Evolutionary conservation across 495 filamentous ascomycete species (phyloP), one percentile per base, ranked within the genome.

Genomic region (Penicillium taxi): DNA sequence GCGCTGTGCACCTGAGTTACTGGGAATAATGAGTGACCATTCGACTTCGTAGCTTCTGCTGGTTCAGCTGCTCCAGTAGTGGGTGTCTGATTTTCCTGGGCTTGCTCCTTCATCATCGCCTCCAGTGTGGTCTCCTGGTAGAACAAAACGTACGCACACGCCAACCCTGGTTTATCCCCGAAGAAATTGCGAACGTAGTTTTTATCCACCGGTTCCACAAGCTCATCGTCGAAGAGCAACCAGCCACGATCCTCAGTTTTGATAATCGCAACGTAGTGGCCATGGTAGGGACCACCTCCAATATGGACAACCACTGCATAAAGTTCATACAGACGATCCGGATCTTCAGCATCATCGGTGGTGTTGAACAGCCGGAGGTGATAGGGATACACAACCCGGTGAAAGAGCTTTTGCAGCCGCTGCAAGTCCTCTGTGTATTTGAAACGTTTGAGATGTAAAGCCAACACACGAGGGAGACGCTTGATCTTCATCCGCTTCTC

Each of bases 401-500:
- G 90, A 59, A 96, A 96, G 13, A 98, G 73, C 59, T 98, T 98
- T 58, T 96, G 90, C 31, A 96, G 66, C 26, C 89, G 78, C 45
- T 87, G 88, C 41, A 91, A 73, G 51, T 96, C 89, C 50, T 96
- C 91, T 12, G 89, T 94, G 50, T 94, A 96, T 62, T 98, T 96
- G 69, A 98, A 98, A 35, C 91, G 73, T 53, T 98, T 98, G 37
- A 98, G 63, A 50, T 98, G 93, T 34, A 98, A 63, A 6, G 91
- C 87, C 38, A 98, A 59, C 25, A 98, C 88, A 47, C 83, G 86
- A 1, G 91, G 91, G 43, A 96, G 65, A 37, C 86, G 78, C 62
- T 98, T 98, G 44, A 98, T 87, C 69, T 98, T 98, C 91, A 98
- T 98, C 9, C 91, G 75, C 68, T 98, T 98, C 55, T 96, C 91